phyloP scores from a whole-genome alignment of 2,329 filamentous ascomycete species.

The Neopestalotiopsis rosae region DNA sequence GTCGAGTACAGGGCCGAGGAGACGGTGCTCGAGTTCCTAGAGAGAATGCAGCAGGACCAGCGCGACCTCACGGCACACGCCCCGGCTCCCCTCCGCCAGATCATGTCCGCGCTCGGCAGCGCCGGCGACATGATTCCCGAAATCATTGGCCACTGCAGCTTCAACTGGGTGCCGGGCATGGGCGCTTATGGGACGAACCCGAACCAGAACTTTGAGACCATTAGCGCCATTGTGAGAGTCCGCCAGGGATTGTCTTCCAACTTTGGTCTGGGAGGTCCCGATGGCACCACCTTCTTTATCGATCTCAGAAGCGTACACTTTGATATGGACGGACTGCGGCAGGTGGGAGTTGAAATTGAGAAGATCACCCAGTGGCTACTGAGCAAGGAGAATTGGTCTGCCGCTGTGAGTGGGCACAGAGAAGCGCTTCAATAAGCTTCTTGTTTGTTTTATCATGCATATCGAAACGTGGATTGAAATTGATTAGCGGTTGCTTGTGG shows the following conservation, averaged over 20 bases:
- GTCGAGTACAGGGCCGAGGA: conserved; percentile 16
- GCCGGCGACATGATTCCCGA: conserved; percentile 14
- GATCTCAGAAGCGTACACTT: conserved; percentile 11
- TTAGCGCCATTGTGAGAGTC: conserved; percentile 16
- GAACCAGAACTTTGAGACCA: conserved; percentile 18
- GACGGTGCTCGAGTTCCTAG: conserved; percentile 20
- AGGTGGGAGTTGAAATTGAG: background rate
- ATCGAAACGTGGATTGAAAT: no score
- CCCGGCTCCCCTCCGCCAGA: conserved; percentile 20
- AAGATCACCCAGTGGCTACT: conserved; percentile 10
- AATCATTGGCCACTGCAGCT: conserved; percentile 20
- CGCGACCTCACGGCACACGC: conserved; percentile 21
- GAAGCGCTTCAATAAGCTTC: background rate
- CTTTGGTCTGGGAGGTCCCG: conserved; percentile 4
- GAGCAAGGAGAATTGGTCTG: conserved; percentile 8
- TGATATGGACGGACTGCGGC: background rate
- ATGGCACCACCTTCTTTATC: conserved; percentile 8
- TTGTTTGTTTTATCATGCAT: background rate
- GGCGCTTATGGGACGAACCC: conserved; percentile 22
- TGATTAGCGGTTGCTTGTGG: no score
- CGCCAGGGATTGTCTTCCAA: conserved; percentile 8
- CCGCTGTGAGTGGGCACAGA: background rate
- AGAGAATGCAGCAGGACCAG: conserved; percentile 23
- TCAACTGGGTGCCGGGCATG: conserved; percentile 26
- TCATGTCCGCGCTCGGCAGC: conserved; percentile 19